Base-by-base conservation (phyloP, 148 eudicot genomes). In the Persicaria maculosa region DNA sequence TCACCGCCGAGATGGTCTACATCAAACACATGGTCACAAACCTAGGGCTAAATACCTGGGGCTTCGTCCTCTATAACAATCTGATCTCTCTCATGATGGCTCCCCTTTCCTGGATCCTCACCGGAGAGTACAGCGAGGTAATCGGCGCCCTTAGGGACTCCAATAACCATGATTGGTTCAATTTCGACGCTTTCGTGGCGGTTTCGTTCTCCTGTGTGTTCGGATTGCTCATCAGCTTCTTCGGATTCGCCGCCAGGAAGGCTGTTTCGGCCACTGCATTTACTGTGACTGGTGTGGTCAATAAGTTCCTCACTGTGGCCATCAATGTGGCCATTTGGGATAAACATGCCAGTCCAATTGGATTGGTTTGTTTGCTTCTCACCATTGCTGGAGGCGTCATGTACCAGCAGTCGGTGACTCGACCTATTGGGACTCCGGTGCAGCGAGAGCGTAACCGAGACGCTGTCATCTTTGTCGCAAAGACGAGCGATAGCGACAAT, bases 1-100 rank as follows among this genome's bases (percentile, higher is more conserved):
- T 93, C 7, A 91, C 94, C 6, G 88, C 91, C 46, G 97, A 93
- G 82, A 93, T 93, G 98, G 97, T 93, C 72, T 93, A 93, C 74
- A 91, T 93, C 44, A 93, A 93, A 84, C 98, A 93, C 80, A 93
- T 93, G 90, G 98, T 93, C 72, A 93, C 93, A 64, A 93, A 91
- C 84, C 90, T 93, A 2, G 97, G 98, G 20, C 78, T 93, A 85
- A 91, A 91, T 72, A 93, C 98, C 74, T 93, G 98, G 98, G 97
- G 97, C 74, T 91, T 93, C 44, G 98, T 93, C 77, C 78, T 88
- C 3, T 91, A 93, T 76, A 93, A 93, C 76, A 93, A 93, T 73
- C 61, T 93, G 79, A 81, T 93, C 77, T 93, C 98, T 0, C 77
- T 93, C 80, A 91, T 88, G 98, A 83, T 93, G 94, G 90, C 98